Base-by-base conservation (phyloP, 306 rosid genomes). In the Gastrolobium villosum region DNA sequence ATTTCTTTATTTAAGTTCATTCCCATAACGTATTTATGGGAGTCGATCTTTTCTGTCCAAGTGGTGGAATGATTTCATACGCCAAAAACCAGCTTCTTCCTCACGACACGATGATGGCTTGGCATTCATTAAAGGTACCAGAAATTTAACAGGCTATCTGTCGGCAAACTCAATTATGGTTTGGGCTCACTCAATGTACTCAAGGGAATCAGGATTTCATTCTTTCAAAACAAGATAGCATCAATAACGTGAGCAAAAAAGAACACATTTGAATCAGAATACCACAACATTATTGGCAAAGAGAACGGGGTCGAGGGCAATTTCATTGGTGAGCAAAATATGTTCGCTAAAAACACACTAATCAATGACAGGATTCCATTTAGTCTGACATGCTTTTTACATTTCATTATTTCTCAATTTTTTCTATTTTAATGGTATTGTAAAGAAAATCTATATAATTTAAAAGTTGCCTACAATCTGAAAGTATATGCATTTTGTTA, bases 381-480 rank as follows among this genome's bases (percentile, higher is more conserved):
- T 49, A 53, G 65, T 68, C 72, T 54, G 44, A 79, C 85, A 49
- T 76, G n/a, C 63, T 74, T 79, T 90, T 69, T 72, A 84, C 86
- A 80, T 54, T 72, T 66, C 5, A 75, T 56, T 70, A 66, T 72
- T 70, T 49, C 55, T 80, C 68, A 62, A 78, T 48, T 45, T 14
- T 69, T 53, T 75, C 67, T 84, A 57, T 71, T 32, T 54, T 39
- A 34, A 54, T 71, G 39, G 82, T 72, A 78, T 77, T 67, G 10
- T 32, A 70, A 67, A 82, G 65, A 80, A 83, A 80, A 66, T 61
- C 75, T 85, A 65, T 81, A 63, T 77, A 6, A 59, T 10, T 68
- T 50, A 79, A 72, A 79, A 80, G 76, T 68, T 31, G 57, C 82
- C 86, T 86, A 85, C 76, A 78, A 48, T 77, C 83, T 59, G 84